Conservation (phyloP, 768 basidiomycete genomes). For the Suillus decipiens region DNA sequence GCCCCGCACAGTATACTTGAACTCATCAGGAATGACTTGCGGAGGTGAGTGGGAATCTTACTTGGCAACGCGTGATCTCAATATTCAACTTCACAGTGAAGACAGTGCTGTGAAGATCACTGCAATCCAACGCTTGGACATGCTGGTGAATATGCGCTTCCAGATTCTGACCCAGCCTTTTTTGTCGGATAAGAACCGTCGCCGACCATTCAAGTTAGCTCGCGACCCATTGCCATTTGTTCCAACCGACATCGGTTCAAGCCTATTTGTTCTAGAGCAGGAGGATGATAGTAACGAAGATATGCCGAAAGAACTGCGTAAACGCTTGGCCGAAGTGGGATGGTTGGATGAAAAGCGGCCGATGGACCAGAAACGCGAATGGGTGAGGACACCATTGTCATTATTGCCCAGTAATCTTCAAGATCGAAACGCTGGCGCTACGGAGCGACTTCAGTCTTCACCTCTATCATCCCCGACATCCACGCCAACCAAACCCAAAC, state of each 20-base stretch:
- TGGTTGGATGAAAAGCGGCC: slow-evolving; percentile 65
- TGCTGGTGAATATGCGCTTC: slow-evolving; percentile 66
- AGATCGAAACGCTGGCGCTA: slow-evolving; percentile 45
- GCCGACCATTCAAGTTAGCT: slow-evolving; percentile 68
- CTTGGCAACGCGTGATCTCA: not conserved
- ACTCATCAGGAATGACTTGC: slow-evolving; percentile 55
- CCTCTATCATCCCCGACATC: slow-evolving; percentile 35
- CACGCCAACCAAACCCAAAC: slow-evolving; percentile 35
- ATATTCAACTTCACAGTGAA: slow-evolving; percentile 7
- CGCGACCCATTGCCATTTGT: slow-evolving; percentile 74
- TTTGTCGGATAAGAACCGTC: slow-evolving; percentile 58
- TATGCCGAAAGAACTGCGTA: slow-evolving; percentile 64
- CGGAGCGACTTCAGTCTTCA: slow-evolving; percentile 33
- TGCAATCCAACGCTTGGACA: slow-evolving; percentile 56
- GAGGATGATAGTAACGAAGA: slow-evolving; percentile 51
- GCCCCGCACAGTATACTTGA: slow-evolving; percentile 47
- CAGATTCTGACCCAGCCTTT: slow-evolving; percentile 66
- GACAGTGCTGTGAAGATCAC: slow-evolving; percentile 39
- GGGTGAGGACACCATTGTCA: slow-evolving; percentile 66
- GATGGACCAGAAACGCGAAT: slow-evolving; percentile 56
- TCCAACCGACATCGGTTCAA: slow-evolving; percentile 73
- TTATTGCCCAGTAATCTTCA: slow-evolving; percentile 59
- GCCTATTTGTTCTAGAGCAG: slow-evolving; percentile 55
- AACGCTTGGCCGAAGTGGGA: slow-evolving; percentile 70
- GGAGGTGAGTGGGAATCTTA: slow-evolving; percentile 44